phyloP scores from a whole-genome alignment of 805 yeast species.

The Saccharomycopsis oosterbeekiorum region DNA sequence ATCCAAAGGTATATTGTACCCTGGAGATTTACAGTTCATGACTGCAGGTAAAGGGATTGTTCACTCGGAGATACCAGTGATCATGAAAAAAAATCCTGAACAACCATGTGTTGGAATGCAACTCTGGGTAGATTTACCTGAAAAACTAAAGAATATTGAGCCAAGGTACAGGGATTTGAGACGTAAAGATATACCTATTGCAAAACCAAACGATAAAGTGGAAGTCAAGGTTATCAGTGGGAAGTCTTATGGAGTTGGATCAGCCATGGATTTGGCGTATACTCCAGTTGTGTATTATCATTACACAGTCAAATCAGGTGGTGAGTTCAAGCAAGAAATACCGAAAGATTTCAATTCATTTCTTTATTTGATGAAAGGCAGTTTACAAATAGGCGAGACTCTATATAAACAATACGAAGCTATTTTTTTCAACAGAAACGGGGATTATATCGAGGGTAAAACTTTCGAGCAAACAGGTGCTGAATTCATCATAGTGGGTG shows the following conservation, averaged over 20 bases:
- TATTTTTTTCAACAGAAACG: constrained; percentile 61
- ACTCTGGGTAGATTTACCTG: constrained; percentile 81
- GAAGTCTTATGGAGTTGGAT: constrained; percentile 62
- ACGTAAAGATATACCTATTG: constrained; percentile 43
- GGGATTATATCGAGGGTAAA: constrained; percentile 47
- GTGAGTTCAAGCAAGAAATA: constrained; percentile 48
- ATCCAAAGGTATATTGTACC: constrained; percentile 58
- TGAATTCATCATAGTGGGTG: constrained; percentile 65
- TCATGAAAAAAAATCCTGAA: constrained; percentile 32
- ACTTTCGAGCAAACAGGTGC: constrained; percentile 38
- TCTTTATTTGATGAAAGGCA: constrained; percentile 57
- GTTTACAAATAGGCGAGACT: constrained; percentile 37
- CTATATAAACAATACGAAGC: constrained; percentile 37
- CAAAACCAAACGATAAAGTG: constrained; percentile 52
- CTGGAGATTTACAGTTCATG: constrained; percentile 90
- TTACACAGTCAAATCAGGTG: constrained; percentile 55
- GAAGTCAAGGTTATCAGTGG: constrained; percentile 71
- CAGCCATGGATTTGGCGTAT: constrained; percentile 65
- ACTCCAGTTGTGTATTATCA: constrained; percentile 74
- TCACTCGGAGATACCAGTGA: constrained; percentile 78
- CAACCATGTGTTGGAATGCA: constrained; percentile 62
- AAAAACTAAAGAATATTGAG: constrained; percentile 44
- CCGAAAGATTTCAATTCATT: constrained; percentile 58
- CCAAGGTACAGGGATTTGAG: constrained; percentile 65
- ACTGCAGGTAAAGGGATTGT: constrained; percentile 85